phyloP scores from a whole-genome alignment of 176 grass and related monocot genomes.

The Oryza meyeriana region DNA sequence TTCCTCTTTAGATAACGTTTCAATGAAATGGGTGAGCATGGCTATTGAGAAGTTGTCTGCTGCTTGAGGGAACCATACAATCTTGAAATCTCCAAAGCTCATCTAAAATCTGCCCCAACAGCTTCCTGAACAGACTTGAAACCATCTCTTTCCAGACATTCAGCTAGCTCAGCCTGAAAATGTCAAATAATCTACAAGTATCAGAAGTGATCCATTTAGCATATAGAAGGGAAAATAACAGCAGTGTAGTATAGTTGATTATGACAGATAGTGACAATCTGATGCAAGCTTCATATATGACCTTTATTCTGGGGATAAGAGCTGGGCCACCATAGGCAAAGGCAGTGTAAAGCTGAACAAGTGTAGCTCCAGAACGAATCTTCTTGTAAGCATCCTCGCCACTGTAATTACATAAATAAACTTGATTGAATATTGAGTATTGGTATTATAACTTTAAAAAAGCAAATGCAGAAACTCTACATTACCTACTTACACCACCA shows the following conservation, averaged over 20 bases:
- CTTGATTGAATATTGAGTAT: slow-evolving; percentile 23
- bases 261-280: background rate
- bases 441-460: slow-evolving; percentile 2
- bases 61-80: background rate
- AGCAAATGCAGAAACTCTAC: background rate
- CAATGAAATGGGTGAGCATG: slow-evolving; percentile 17
- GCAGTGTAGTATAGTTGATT: background rate
- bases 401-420: slow-evolving; percentile 37
- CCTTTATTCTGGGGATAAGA: slow-evolving; percentile 93
- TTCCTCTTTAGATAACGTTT: background rate
- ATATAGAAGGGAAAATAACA: background rate
- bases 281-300: slow-evolving; percentile 13
- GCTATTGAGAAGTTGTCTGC: slow-evolving; percentile 21
- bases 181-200: slow-evolving; percentile 13
- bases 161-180: slow-evolving; percentile 74
- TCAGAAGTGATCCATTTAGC: slow-evolving; percentile 5
- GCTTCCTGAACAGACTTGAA: slow-evolving; percentile 93
- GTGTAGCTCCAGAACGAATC: slow-evolving; percentile 82
- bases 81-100: slow-evolving; percentile 10
- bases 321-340: slow-evolving; percentile 89
- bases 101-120: slow-evolving; percentile 71
- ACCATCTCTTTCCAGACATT: slow-evolving; percentile 90
- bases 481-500: slow-evolving; percentile 89
- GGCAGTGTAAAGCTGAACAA: slow-evolving; percentile 90
- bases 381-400: slow-evolving; percentile 99